Conservation (phyloP, 176 grass and related monocot species). For the Carex myosuroides region DNA sequence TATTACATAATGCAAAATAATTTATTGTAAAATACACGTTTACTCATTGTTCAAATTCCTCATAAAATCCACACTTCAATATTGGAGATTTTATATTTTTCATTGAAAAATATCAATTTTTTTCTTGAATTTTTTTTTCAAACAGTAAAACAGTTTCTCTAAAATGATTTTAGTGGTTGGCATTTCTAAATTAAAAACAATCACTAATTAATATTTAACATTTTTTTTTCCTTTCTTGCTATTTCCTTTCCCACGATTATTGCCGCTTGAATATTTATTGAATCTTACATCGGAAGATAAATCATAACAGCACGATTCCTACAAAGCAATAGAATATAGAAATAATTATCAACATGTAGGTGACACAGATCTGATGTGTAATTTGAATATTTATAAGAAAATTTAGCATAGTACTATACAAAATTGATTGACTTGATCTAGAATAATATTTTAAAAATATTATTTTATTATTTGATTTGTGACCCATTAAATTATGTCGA, state of each 20-base stretch:
- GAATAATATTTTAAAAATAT: neutral
- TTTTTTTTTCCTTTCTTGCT: neutral
- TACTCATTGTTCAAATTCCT: no score
- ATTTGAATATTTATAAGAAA: neutral
- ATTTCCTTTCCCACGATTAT: neutral
- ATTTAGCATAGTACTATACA: neutral
- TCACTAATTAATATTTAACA: neutral
- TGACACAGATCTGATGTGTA: neutral
- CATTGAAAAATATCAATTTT: no score
- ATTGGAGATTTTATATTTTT: no score
- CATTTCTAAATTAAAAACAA: neutral
- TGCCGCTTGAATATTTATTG: neutral
- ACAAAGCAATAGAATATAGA: neutral
- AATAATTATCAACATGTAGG: neutral
- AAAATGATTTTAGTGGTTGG: slow-evolving; percentile 4
- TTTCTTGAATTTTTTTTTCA: no score
- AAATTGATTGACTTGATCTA: neutral
- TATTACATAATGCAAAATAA: no score
- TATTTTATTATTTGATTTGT: neutral
- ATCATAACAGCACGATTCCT: neutral
- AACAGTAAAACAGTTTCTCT: neutral
- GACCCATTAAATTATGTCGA: slow-evolving; percentile 1
- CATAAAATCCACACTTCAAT: no score
- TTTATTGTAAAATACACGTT: no score
- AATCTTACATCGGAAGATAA: no score